phyloP scores from a whole-genome alignment of 176 grass and related monocot species.

The Cymbopogon citratus region DNA sequence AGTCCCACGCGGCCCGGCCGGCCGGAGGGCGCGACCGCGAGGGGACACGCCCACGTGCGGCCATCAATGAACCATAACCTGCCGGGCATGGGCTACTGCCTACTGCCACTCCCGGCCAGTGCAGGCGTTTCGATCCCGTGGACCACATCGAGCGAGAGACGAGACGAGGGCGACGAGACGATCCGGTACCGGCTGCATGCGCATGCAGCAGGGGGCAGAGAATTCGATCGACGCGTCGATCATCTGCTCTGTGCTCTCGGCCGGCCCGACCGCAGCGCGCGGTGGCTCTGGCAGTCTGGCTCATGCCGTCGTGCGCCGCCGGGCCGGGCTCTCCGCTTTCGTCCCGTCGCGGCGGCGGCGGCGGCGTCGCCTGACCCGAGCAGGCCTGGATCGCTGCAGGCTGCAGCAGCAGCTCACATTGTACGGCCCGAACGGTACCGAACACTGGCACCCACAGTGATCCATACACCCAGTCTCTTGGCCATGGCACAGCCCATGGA shows the following conservation, averaged over 20 bases:
- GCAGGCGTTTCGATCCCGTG: neutral
- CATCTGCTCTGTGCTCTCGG: too few relatives aligned
- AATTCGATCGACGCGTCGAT: too few relatives aligned
- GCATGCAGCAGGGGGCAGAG: neutral
- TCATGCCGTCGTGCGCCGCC: neutral
- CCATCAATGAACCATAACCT: slow-evolving; percentile 11
- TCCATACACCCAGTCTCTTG: too few relatives aligned
- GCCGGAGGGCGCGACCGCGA: neutral
- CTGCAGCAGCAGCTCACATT: neutral
- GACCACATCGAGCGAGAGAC: neutral
- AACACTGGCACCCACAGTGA: neutral
- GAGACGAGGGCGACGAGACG: neutral
- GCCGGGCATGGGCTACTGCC: neutral
- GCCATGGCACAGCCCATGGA: neutral
- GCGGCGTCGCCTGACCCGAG: neutral
- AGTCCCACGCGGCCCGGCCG: neutral
- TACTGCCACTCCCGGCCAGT: neutral
- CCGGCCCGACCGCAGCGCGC: neutral
- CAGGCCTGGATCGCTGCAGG: neutral
- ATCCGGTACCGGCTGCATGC: neutral
- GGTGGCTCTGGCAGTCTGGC: too few relatives aligned
- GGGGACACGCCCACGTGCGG: slow-evolving; percentile 14
- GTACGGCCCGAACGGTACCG: neutral
- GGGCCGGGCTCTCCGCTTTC: neutral
- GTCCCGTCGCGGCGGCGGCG: neutral